Percentiles rank a stretch among this genome's conserved stretches.
phyloP scores from a whole-genome alignment of 2,329 filamentous ascomycete genomes.

The Sporothrix luriei region DNA sequence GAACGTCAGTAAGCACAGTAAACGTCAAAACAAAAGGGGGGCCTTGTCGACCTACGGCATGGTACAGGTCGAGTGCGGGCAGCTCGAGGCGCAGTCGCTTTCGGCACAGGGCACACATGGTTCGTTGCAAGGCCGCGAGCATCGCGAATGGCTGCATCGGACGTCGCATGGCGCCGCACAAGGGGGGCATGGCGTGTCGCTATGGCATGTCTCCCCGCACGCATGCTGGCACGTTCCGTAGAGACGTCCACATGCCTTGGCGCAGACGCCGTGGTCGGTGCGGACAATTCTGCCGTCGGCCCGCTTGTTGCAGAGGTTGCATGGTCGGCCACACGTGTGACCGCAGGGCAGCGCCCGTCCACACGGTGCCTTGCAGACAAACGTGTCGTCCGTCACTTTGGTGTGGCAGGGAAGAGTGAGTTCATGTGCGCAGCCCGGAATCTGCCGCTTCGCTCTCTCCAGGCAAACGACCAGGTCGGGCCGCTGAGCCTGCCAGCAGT shows the following conservation, averaged over 20 bases:
- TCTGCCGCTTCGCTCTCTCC: conserved; percentile 48
- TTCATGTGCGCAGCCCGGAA: conserved; percentile 60
- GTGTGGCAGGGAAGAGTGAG: conserved; percentile 53
- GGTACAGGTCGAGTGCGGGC: conserved; percentile 51
- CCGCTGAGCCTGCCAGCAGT: conserved; percentile 51
- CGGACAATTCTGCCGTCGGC: conserved; percentile 39
- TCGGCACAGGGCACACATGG: conserved; percentile 65
- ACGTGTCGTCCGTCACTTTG: conserved; percentile 49
- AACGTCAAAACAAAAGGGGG: too few relatives aligned
- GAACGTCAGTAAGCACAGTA: background rate
- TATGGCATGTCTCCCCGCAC: conserved; percentile 59
- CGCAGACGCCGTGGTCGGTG: conserved; percentile 53
- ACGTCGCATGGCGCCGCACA: conserved; percentile 58
- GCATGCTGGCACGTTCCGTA: conserved; percentile 60
- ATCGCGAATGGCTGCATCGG: conserved; percentile 50
- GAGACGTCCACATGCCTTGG: conserved; percentile 52
- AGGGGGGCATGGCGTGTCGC: conserved; percentile 48
- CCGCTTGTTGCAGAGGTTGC: conserved; percentile 52
- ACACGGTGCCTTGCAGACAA: conserved; percentile 56
- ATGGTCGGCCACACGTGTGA: conserved; percentile 57
- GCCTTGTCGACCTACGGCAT: conserved; percentile 29
- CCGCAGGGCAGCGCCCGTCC: conserved; percentile 55
- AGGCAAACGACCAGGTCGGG: conserved; percentile 53
- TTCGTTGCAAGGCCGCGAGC: conserved; percentile 58
- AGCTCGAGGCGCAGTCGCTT: conserved; percentile 55